Percentiles rank a stretch among this genome's conserved stretches.
These are phyloP conservation scores for Pyricularia sp. DNA, from an alignment of 2,329 filamentous ascomycete species.

Conservation along the genomic window DNA sequence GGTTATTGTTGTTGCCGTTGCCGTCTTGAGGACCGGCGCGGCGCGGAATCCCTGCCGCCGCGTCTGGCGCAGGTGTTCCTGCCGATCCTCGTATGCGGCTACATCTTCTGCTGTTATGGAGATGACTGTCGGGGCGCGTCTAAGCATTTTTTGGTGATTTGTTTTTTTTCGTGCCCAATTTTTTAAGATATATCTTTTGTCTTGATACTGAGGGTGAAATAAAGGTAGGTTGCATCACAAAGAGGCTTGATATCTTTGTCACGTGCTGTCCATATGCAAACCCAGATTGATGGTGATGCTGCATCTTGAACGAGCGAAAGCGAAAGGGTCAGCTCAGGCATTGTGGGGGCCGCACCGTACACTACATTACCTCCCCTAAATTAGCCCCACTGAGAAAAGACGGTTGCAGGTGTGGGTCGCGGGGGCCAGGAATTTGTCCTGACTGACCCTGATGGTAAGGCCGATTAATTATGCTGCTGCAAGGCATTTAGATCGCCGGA, in stretches of 20 bases:
- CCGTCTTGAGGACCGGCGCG: conserved; percentile 3
- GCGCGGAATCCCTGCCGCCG: conserved; percentile 5
- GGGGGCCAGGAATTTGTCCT: not conserved
- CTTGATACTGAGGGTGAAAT: not conserved
- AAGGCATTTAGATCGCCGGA: not conserved
- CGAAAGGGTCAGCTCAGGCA: too few relatives aligned
- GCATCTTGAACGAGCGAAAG: not conserved
- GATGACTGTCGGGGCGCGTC: conserved; percentile 55
- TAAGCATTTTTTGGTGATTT: conserved; percentile 19
- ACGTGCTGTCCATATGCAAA: not conserved
- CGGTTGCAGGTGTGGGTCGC: not conserved
- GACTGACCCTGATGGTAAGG: not conserved
- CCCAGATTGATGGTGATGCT: not conserved
- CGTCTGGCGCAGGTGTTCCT: conserved; percentile 7
- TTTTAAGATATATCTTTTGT: not conserved
- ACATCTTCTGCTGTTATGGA: conserved; percentile 62
- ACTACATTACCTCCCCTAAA: not conserved
- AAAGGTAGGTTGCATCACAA: not conserved
- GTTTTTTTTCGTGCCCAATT: not conserved
- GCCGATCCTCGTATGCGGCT: conserved; percentile 57
- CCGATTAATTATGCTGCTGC: not conserved
- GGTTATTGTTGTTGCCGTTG: conserved; percentile 1
- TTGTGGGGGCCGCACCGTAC: too few relatives aligned
- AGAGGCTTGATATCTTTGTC: not conserved
- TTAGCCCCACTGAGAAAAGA: not conserved